Evolutionary conservation across 164 flowering plant genomes (phyloP).

Genomic region (Stephania japonica): DNA sequence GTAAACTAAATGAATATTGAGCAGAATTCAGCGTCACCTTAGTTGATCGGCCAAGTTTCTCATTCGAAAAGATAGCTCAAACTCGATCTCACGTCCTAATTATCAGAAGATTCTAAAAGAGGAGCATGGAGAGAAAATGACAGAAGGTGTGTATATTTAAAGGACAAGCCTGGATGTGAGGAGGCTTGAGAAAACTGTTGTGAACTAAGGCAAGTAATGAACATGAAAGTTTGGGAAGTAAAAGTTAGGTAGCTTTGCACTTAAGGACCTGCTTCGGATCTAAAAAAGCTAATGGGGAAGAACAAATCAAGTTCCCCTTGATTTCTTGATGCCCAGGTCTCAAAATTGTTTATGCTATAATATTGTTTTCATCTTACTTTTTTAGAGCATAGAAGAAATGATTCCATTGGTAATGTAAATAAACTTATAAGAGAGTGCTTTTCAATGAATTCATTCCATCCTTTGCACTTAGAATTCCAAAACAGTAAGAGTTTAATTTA

Average conservation of each 20-base stretch:
- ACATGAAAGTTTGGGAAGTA: constrained; percentile 21
- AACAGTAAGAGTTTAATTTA: neutral
- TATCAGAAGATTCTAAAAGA: neutral
- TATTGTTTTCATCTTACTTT: neutral
- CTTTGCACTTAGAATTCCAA: neutral
- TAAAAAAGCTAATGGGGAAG: neutral
- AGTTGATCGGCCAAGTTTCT: constrained; percentile 23
- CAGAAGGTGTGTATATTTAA: constrained; percentile 14
- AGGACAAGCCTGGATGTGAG: constrained; percentile 4
- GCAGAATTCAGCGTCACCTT: constrained; percentile 22
- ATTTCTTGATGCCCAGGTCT: constrained; percentile 13
- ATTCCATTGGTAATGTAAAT: no score
- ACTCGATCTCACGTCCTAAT: neutral
- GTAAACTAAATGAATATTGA: neutral
- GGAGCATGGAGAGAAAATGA: neutral
- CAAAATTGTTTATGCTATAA: neutral
- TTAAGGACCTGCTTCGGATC: constrained; percentile 17
- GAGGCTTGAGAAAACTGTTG: constrained; percentile 12
- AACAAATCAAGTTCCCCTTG: constrained; percentile 2
- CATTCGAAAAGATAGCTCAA: neutral
- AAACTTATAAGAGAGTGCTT: no score
- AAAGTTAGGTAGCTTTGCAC: constrained; percentile 26
- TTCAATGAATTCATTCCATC: no score
- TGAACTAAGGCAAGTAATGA: constrained; percentile 2
- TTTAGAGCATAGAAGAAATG: neutral